Evolutionary conservation across 2,329 filamentous ascomycete genomes (phyloP).

Genomic region (Zymoseptoria pseudotritici): DNA sequence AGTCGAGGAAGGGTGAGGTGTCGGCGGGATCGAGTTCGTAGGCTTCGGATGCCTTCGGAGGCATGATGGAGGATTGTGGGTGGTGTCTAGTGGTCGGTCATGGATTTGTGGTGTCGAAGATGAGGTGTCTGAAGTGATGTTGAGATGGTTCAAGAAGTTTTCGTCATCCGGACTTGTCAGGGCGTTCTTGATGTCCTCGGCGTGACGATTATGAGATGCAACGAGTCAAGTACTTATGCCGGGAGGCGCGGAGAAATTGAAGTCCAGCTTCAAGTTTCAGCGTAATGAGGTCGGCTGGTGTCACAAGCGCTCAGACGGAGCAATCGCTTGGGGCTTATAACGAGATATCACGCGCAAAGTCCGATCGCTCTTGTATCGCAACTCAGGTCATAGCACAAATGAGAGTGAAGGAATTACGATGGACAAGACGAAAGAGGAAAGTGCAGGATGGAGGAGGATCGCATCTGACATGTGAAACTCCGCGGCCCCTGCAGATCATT

Average conservation of each 20-base stretch:
- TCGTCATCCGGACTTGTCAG: neutral
- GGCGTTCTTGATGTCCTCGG: neutral
- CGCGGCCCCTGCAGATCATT: too few species aligned
- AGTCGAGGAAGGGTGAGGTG: slow-evolving; percentile 8
- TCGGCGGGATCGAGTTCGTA: slow-evolving; percentile 25
- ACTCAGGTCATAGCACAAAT: too few species aligned
- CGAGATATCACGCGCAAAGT: too few species aligned
- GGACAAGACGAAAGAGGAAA: too few species aligned
- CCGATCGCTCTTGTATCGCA: too few species aligned
- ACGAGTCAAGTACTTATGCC: neutral
- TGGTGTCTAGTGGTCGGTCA: neutral
- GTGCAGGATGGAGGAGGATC: too few species aligned
- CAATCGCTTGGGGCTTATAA: neutral
- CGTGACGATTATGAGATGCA: neutral
- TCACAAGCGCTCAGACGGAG: neutral
- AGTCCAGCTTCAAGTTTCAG: neutral
- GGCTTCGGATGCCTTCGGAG: slow-evolving; percentile 21
- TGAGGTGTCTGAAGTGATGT: neutral
- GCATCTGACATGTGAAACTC: too few species aligned
- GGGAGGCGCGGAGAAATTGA: neutral
- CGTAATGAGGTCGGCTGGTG: too few species aligned
- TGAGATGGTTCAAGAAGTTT: neutral
- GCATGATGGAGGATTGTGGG: slow-evolving; percentile 14
- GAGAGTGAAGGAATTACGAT: too few species aligned
- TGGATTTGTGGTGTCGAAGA: neutral